phyloP scores from a whole-genome alignment of 345 rosid species.

The Eucalyptus pauciflora region DNA sequence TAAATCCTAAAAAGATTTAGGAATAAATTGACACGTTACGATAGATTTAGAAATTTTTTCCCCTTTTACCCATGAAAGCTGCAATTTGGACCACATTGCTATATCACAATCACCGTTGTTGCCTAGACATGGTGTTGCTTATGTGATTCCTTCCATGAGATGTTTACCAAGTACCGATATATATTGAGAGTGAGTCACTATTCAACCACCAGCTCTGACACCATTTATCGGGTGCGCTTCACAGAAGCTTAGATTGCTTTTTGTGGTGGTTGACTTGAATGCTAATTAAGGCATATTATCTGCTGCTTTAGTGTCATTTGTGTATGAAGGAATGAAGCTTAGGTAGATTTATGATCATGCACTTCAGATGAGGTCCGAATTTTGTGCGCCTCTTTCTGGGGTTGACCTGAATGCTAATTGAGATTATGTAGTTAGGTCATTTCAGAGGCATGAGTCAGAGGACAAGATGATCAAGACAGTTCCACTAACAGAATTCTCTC shows the following conservation, averaged over 20 bases:
- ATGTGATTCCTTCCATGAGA: neutral
- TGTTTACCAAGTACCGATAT: neutral
- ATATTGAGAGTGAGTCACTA: neutral
- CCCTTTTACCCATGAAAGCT: no score
- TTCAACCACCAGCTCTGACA: neutral
- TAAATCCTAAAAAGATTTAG: no score
- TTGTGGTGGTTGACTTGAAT: neutral
- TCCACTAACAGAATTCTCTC: neutral
- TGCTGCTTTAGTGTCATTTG: neutral
- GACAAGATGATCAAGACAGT: neutral
- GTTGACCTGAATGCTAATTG: neutral
- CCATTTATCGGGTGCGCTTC: neutral
- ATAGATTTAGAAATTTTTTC: no score
- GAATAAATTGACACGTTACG: accelerated
- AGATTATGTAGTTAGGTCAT: neutral
- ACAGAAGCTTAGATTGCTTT: neutral
- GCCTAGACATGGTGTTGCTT: neutral
- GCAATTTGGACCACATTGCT: neutral
- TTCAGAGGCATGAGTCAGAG: neutral
- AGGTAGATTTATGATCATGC: neutral
- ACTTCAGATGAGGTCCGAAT: neutral
- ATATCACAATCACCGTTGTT: neutral
- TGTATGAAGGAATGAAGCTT: neutral
- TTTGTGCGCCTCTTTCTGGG: neutral
- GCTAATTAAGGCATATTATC: neutral